Evolutionary conservation across 805 yeast genomes (phyloP).

Genomic region (Zygoascus tannicola): DNA sequence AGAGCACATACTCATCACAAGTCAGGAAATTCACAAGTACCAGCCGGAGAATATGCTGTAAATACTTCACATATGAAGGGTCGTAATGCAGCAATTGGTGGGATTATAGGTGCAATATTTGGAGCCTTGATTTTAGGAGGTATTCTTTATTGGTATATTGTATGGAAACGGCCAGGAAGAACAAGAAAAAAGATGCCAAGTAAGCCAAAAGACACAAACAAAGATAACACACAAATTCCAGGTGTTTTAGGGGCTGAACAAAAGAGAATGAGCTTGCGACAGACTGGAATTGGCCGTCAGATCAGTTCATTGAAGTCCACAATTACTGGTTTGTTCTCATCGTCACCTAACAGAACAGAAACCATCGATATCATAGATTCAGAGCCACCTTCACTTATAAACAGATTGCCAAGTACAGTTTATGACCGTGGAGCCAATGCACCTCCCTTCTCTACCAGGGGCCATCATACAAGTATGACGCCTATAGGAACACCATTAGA

Average conservation of each 20-base stretch:
- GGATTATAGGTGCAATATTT: conserved; percentile 11
- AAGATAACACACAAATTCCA: no score
- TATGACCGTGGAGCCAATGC: background rate
- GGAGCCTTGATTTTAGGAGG: background rate
- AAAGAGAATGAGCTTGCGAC: no score
- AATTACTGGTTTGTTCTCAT: background rate
- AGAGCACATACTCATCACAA: background rate
- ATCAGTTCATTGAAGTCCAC: no score
- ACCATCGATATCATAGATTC: background rate
- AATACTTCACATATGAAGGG: conserved; percentile 1
- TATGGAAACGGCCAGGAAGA: background rate
- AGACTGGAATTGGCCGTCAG: no score
- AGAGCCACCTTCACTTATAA: background rate
- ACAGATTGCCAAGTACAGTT: background rate
- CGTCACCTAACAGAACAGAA: background rate
- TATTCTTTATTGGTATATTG: background rate
- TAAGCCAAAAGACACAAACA: background rate
- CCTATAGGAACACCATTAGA: background rate
- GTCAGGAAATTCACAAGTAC: background rate
- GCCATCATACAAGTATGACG: background rate
- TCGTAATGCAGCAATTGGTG: conserved; percentile 12
- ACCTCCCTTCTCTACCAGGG: background rate
- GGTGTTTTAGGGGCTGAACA: no score
- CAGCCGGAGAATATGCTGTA: background rate
- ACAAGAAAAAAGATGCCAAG: background rate